These are phyloP conservation scores for Sicyos baderoa DNA, from an alignment of 306 rosid genomes.

Conservation along the genomic window DNA sequence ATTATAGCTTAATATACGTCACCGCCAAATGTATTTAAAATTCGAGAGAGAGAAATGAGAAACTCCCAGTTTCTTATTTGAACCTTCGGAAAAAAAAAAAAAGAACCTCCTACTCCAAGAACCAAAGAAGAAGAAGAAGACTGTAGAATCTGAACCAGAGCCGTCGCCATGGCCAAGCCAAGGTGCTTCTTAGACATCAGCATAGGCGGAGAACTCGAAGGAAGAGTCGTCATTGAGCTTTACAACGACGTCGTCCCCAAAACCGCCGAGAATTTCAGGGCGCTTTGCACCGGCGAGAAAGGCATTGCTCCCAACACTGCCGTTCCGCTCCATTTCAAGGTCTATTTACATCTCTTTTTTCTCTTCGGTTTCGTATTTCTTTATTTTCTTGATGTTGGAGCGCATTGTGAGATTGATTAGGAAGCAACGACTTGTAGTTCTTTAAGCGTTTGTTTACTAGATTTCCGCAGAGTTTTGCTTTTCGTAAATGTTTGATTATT, in stretches of 20 bases:
- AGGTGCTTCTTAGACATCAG: conserved; percentile 68
- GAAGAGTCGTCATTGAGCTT: conserved; percentile 70
- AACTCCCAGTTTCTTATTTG: neutral
- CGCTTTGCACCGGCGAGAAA: conserved; percentile 83
- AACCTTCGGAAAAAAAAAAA: neutral
- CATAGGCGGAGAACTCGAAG: conserved; percentile 82
- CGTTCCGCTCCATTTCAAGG: conserved; percentile 83
- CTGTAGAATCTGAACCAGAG: conserved; percentile 9
- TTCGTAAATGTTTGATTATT: no score
- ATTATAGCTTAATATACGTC: no score
- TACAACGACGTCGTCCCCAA: conserved; percentile 63
- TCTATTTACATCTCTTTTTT: conserved; percentile 13
- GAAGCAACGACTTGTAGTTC: no score
- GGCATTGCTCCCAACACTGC: conserved; percentile 76
- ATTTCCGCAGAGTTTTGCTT: no score
- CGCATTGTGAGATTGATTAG: neutral
- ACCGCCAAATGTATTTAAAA: neutral
- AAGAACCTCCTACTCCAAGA: neutral
- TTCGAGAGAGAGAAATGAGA: neutral
- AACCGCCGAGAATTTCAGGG: conserved; percentile 75
- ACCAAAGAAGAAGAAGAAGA: neutral
- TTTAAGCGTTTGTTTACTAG: no score
- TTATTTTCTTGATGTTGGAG: neutral
- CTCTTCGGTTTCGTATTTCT: no score
- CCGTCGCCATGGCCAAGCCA: conserved; percentile 40